A percentile compares a stretch with the other conserved stretches of the same genome.
These are phyloP conservation scores for Melastoma malabathricum DNA, from an alignment of 345 rosid genomes.

Conservation along the genomic window DNA sequence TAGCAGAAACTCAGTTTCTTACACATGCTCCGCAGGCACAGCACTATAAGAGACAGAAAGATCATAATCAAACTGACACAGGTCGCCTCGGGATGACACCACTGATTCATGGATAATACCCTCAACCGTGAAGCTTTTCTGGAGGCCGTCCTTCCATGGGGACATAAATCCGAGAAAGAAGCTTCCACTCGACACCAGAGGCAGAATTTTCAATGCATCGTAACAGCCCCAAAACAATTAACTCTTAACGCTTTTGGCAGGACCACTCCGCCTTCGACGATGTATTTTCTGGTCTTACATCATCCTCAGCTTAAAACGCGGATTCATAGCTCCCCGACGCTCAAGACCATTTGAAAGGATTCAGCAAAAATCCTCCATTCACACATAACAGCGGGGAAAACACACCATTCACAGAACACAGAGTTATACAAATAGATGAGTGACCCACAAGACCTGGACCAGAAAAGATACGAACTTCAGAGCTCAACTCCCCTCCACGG, in stretches of 20 bases:
- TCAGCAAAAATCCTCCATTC: too few species aligned
- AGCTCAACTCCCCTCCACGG: too few species aligned
- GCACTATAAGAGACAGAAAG: too few species aligned
- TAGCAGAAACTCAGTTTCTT: neutral
- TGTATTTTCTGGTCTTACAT: conserved; percentile 16
- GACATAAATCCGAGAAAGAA: conserved; percentile 15
- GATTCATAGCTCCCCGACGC: neutral
- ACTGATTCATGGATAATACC: neutral
- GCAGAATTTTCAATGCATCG: conserved; percentile 15
- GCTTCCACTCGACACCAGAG: conserved; percentile 24
- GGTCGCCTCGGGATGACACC: neutral
- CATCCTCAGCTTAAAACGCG: conserved; percentile 16
- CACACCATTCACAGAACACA: too few species aligned
- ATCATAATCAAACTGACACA: too few species aligned
- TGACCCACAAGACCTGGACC: too few species aligned
- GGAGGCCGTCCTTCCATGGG: conserved; percentile 21
- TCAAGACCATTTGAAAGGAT: too few species aligned
- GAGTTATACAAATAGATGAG: too few species aligned
- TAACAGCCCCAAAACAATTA: conserved; percentile 7
- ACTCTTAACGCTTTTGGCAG: conserved; percentile 15
- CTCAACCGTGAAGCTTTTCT: conserved; percentile 28
- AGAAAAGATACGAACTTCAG: too few species aligned
- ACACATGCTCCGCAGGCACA: too few species aligned
- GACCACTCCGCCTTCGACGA: conserved; percentile 10
- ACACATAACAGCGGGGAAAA: too few species aligned